Evolutionary conservation across 2,329 filamentous ascomycete genomes (phyloP), one percentile per base, ranked within the genome.

Genomic region (Aspergillus texensis): DNA sequence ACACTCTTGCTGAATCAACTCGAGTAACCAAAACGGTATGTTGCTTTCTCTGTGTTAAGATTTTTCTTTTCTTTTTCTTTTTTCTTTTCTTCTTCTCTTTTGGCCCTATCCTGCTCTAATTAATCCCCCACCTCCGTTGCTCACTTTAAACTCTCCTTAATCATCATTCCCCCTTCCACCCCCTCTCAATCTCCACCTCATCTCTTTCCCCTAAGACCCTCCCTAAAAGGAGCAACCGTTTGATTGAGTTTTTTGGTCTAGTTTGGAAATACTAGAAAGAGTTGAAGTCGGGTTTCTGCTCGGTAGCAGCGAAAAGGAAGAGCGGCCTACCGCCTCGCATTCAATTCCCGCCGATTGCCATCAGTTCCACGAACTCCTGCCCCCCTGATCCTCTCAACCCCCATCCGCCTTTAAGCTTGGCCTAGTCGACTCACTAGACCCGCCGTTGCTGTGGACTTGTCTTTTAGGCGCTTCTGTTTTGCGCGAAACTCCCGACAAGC

Each of bases 341-440:
- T 57, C 50, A 57, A 64, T 67, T 65, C 64, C 61, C 64, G 64
- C 62, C 62, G 46, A 50, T 50, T 63, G 55, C 60, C 16, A n/a
- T 65, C 63, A 68, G 66, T 66, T 65, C 67, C 61, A 67, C 67
- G 61, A 68, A 67, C 67, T 28, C 45, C 45, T 48, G n/a, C 45
- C 46, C 64, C 65, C 64, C 64, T 66, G 66, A 67, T 67, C 65
- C 63, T 64, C 60, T 53, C 55, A 58, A 55, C 64, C 64, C 64
- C 66, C 58, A 60, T 67, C 69, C 62, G 63, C 67, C 67, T 68
- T 71, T 70, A 72, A 72, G 70, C 70, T 70, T 71, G 70, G 70
- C 66, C 68, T 69, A 70, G 46, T 50, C 14, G 21, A 36, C 65
- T 70, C 63, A 63, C 65, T 71, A 68, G 70, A 70, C 70, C 70